Evolutionary conservation across 1,284 basidiomycete genomes (phyloP), one percentile per base, ranked within the genome.

Genomic region (Exobasidium cylindrosporum): DNA sequence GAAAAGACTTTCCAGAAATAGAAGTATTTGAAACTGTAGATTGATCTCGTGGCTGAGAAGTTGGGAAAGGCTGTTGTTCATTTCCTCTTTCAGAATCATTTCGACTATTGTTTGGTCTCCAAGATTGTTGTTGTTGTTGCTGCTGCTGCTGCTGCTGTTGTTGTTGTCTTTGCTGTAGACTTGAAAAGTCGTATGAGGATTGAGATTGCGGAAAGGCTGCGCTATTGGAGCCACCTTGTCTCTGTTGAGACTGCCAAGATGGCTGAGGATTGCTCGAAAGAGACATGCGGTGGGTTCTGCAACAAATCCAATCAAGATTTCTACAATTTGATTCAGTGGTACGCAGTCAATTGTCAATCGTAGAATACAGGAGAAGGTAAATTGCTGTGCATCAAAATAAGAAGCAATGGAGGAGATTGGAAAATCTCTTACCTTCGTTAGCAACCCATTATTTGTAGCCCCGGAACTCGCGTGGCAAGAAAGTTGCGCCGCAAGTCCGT

Each of bases 61-160:
- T 13, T 24, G 47, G 47, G 47, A 50, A 50, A 24, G n/a, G 21
- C 46, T 47, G 46, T 28, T 50, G n/a, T 50, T 50, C n/a, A 21
- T 23, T 21, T 23, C 13, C n/a, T 4, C 5, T 4, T 21, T 50
- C n/a, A 13, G n/a, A 21, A 28, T 28, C 47, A 24, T 13, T 50
- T 14, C 47, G n/a, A 24, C 21, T 28, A 50, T 28, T 50, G 21
- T 24, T 28, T 6, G 47, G 47, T 24, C 47, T 13, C 21, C 3
- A 4, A 50, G 47, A 40, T 17, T 40, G 35, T 17, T 40, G 35
- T 17, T 7, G 17, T 17, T 7, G 10, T 40, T 40, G 35, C 35
- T 40, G 35, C 35, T 40, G 35, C 35, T 40, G 35, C 35, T 40
- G 35, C 35, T 40, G 35, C 35, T 40, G 35, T 17, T 40, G 35